These are phyloP conservation scores for Hyphopichia homilentoma DNA, from an alignment of 805 yeast species.

Conservation along the genomic window DNA sequence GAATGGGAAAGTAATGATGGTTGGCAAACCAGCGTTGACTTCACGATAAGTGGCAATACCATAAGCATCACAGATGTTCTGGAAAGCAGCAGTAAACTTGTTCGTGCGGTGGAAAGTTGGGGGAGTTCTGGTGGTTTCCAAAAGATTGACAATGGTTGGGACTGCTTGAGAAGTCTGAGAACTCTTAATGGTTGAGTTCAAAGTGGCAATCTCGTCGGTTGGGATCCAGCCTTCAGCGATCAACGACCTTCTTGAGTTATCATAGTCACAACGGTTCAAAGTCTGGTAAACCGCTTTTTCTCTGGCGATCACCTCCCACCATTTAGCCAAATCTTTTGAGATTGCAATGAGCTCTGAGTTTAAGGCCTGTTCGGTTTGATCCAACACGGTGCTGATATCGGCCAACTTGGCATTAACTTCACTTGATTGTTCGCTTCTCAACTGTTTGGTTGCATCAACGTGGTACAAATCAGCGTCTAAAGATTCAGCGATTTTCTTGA, in stretches of 20 bases:
- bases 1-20: conserved; percentile 73
- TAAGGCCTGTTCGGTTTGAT: conserved; percentile 53
- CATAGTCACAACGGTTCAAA: conserved; percentile 76
- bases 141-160: conserved; percentile 52
- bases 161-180: conserved; percentile 51
- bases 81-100: conserved; percentile 67
- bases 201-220: conserved; percentile 61
- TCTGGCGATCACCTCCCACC: conserved; percentile 60
- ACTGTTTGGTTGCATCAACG: conserved; percentile 40
- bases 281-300: conserved; percentile 82
- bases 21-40: conserved; percentile 72
- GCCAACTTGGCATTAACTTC: conserved; percentile 23
- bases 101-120: conserved; percentile 70
- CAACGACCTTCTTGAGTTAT: conserved; percentile 77
- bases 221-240: conserved; percentile 98
- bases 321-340: conserved; percentile 67
- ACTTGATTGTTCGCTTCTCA: conserved; percentile 27
- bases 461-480: conserved; percentile 76
- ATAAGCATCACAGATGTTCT: conserved; percentile 70
- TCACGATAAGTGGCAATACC: conserved; percentile 75
- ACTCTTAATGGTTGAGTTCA: conserved; percentile 63
- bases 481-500: conserved; percentile 82
- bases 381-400: conserved; percentile 34
- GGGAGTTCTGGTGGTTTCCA: conserved; percentile 63
- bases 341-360: conserved; percentile 75